phyloP scores from a whole-genome alignment of 495 filamentous ascomycete species.

The Xylaria acuta region DNA sequence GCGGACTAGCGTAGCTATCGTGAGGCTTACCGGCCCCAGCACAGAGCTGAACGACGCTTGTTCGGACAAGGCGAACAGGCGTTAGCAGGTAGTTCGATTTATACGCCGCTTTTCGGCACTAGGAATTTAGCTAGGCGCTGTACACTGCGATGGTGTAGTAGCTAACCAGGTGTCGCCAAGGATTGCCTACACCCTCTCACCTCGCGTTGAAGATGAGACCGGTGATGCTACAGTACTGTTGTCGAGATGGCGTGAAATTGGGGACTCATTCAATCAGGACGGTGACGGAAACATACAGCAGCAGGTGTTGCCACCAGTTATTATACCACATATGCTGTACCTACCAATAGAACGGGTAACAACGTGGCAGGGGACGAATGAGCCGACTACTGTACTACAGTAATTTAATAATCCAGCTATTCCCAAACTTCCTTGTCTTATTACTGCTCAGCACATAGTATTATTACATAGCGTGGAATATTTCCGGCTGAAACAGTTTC shows the following conservation, averaged over 20 bases:
- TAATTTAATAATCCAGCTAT: background rate
- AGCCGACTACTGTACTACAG: too few relatives aligned
- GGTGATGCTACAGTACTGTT: conserved; percentile 11
- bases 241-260: conserved; percentile 17
- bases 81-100: background rate
- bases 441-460: background rate
- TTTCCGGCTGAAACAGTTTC: conserved; percentile 28
- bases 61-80: conserved; percentile 9
- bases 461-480: conserved; percentile 9
- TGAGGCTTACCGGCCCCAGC: conserved; percentile 13
- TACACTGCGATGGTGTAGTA: conserved; percentile 8
- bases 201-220: background rate
- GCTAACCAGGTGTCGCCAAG: conserved; percentile 1
- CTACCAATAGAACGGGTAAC: background rate
- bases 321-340: background rate
- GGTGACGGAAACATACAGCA: background rate
- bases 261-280: background rate
- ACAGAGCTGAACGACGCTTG: background rate
- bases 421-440: conserved; percentile 11
- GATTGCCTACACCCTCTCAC: conserved; percentile 16
- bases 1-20: background rate
- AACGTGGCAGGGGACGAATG: conserved; percentile 7
- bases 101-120: conserved; percentile 16
- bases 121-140: background rate
- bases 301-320: background rate